phyloP scores from a whole-genome alignment of 768 basidiomycete genomes.

The Dacryopinax primogenitus region DNA sequence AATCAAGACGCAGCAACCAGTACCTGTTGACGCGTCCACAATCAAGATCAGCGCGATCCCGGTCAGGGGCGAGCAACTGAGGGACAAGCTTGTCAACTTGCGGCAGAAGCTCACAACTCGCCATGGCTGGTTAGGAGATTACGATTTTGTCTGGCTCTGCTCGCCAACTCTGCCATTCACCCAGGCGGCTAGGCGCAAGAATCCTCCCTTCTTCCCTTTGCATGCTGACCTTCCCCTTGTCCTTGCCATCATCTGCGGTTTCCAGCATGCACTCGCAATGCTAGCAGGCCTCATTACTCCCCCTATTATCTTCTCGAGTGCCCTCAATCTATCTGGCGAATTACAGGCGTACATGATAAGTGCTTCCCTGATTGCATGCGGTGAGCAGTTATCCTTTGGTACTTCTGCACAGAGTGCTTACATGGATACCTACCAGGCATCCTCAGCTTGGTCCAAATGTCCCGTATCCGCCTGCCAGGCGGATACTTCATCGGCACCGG shows the following conservation, averaged over 20 bases:
- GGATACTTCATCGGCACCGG: constrained; percentile 63
- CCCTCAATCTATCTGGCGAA: constrained; percentile 43
- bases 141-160: constrained; percentile 66
- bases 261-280: constrained; percentile 53
- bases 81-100: neutral
- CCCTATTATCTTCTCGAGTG: constrained; percentile 62
- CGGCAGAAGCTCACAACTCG: constrained; percentile 34
- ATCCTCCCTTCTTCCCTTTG: constrained; percentile 64
- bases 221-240: constrained; percentile 59
- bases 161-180: constrained; percentile 52
- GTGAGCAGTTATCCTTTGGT: constrained; percentile 28
- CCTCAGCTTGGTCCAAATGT: constrained; percentile 67
- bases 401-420: neutral
- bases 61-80: neutral
- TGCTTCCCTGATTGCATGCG: constrained; percentile 65
- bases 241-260: constrained; percentile 57
- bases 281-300: constrained; percentile 71
- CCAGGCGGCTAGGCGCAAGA: constrained; percentile 24
- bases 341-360: constrained; percentile 69
- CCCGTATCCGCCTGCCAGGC: constrained; percentile 44
- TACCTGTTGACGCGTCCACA: neutral
- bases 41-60: neutral
- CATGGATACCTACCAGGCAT: constrained; percentile 38
- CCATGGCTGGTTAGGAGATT: constrained; percentile 74
- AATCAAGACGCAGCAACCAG: constrained; percentile 4